Percentiles rank a stretch among this genome's conserved stretches.
phyloP scores from a whole-genome alignment of 1,284 basidiomycete species.

The Cerioporus squamosus region DNA sequence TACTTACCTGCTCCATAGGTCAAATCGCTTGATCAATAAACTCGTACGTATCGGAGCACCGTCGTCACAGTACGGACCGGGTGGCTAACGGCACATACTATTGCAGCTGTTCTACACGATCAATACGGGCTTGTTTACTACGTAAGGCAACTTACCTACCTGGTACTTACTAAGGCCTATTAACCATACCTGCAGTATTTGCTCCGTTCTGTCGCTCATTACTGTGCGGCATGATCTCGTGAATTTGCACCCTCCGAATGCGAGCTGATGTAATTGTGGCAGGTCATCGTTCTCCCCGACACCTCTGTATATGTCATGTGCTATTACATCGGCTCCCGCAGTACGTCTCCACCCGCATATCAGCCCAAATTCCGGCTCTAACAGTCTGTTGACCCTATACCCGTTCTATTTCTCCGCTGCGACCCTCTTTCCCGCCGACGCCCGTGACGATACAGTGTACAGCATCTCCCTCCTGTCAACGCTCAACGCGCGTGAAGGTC shows the following conservation, averaged over 20 bases:
- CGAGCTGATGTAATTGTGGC: background rate
- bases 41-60: background rate
- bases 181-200: conserved; percentile 1
- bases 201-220: conserved; percentile 14
- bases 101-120: conserved; percentile 17
- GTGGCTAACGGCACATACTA: background rate
- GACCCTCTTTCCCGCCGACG: too few relatives aligned
- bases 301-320: conserved; percentile 18
- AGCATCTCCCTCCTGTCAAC: conserved; percentile 12
- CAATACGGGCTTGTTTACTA: conserved; percentile 14
- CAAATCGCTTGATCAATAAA: conserved; percentile 19
- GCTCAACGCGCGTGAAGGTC: conserved; percentile 15
- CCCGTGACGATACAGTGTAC: conserved; percentile 8
- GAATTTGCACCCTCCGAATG: too few relatives aligned
- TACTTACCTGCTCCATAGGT: background rate
- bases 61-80: too few relatives aligned
- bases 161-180: background rate
- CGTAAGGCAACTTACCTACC: background rate
- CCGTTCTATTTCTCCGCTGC: too few relatives aligned
- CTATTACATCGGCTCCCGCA: conserved; percentile 21
- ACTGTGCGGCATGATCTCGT: background rate
- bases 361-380: too few relatives aligned
- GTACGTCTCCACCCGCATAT: background rate
- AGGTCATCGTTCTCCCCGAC: conserved; percentile 12
- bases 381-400: too few relatives aligned